Evolutionary conservation across 345 rosid genomes (phyloP).

Genomic region (Passiflora organensis): DNA sequence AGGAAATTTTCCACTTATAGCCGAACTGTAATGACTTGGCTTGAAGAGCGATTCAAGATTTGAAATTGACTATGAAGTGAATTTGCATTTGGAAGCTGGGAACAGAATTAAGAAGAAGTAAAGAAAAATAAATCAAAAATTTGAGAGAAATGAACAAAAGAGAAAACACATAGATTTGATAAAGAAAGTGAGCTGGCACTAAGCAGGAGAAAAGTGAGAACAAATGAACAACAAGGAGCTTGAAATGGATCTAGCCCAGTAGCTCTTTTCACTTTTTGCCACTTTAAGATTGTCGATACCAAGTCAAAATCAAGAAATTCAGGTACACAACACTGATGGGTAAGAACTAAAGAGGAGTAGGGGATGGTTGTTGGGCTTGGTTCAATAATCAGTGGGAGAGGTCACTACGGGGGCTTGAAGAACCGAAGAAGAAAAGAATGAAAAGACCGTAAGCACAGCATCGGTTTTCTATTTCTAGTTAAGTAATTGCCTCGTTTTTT

Average conservation of each 20-base stretch:
- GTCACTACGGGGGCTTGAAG: constrained; percentile 5
- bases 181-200: neutral
- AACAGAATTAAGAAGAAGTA: neutral
- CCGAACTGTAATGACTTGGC: neutral
- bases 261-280: no score
- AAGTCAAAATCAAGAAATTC: neutral
- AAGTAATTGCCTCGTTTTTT: neutral
- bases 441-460: constrained; percentile 15
- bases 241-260: no score
- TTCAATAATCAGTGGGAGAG: neutral
- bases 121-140: neutral
- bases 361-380: neutral
- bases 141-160: neutral
- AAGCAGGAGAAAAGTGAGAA: no score
- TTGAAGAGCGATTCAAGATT: constrained; percentile 1
- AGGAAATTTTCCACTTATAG: neutral
- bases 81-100: neutral
- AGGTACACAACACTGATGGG: no score
- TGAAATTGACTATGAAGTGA: neutral
- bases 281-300: neutral
- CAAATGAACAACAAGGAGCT: no score
- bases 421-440: constrained; percentile 23
- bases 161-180: constrained; percentile 1
- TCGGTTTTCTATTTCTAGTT: constrained; percentile 1
- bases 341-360: no score